These are phyloP conservation scores for Penicillium simplicissimum DNA, from an alignment of 495 filamentous ascomycete species.

Conservation along the genomic window DNA sequence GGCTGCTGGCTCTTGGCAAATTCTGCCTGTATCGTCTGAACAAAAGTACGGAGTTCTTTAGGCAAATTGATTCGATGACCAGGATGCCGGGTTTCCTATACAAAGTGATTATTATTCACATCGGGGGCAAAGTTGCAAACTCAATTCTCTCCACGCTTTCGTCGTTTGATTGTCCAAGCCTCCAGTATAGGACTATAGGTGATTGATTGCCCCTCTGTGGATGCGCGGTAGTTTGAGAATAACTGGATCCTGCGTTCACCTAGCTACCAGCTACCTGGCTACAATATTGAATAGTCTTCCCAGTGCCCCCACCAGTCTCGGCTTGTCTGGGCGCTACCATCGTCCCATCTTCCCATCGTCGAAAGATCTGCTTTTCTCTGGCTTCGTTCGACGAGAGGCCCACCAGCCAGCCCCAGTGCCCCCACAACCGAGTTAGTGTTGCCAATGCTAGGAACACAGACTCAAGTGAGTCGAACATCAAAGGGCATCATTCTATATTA, in stretches of 20 bases:
- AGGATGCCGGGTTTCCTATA: too few relatives aligned
- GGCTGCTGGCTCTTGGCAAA: neutral
- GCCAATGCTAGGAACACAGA: neutral
- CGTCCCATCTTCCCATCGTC: neutral
- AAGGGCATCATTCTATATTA: conserved; percentile 7
- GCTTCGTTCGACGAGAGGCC: neutral
- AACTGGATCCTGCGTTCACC: neutral
- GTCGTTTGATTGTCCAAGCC: conserved; percentile 7
- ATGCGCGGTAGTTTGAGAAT: neutral
- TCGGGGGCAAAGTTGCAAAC: too few relatives aligned
- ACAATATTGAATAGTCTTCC: too few relatives aligned
- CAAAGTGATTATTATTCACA: too few relatives aligned
- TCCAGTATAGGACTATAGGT: conserved; percentile 14
- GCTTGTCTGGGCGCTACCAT: too few relatives aligned
- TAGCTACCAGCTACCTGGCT: too few relatives aligned
- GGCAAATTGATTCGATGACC: too few relatives aligned
- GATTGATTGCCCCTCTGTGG: conserved; percentile 8
- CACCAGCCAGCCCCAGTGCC: neutral
- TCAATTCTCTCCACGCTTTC: neutral
- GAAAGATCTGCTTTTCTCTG: conserved; percentile 6
- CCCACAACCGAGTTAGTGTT: conserved; percentile 7
- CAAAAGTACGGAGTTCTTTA: too few relatives aligned
- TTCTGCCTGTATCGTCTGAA: neutral
- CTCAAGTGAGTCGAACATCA: neutral
- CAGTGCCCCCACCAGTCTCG: too few relatives aligned